A percentile compares a stretch with the other conserved stretches of the same genome.
phyloP scores from a whole-genome alignment of 352 stramenopile genomes.

The Nothophytophthora sp. region DNA sequence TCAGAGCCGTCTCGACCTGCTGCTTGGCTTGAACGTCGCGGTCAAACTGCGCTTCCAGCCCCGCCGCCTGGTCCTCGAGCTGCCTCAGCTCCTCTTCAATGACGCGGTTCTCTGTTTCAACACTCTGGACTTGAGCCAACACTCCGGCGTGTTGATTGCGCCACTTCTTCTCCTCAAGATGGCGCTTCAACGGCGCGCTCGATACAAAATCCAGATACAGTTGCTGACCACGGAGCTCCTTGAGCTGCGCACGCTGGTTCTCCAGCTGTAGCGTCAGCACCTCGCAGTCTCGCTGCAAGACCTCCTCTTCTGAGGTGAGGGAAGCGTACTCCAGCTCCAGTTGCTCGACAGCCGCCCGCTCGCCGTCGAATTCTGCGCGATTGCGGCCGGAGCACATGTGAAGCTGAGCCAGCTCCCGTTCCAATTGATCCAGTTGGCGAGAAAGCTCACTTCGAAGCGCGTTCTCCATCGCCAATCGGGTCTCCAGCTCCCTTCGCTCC shows the following conservation, averaged over 20 bases:
- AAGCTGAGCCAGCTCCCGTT: slow-evolving; percentile 38
- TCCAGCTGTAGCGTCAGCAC: slow-evolving; percentile 37
- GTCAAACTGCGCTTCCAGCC: slow-evolving; percentile 40
- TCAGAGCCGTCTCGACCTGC: slow-evolving; percentile 13
- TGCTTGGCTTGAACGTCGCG: slow-evolving; percentile 31
- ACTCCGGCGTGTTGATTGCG: slow-evolving; percentile 49
- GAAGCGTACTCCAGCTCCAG: slow-evolving; percentile 55
- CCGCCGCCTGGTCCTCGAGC: slow-evolving; percentile 33
- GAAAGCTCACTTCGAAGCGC: slow-evolving; percentile 41
- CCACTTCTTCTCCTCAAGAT: slow-evolving; percentile 66
- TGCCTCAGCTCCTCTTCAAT: slow-evolving; percentile 44
- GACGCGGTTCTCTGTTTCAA: slow-evolving; percentile 38
- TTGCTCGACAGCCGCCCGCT: slow-evolving; percentile 32
- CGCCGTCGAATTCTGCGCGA: slow-evolving; percentile 40
- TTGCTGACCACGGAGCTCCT: slow-evolving; percentile 50
- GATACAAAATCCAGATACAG: slow-evolving; percentile 64
- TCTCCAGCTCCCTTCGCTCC: slow-evolving; percentile 15
- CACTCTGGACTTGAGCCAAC: slow-evolving; percentile 20
- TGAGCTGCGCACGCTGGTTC: slow-evolving; percentile 34
- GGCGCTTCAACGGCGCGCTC: slow-evolving; percentile 49
- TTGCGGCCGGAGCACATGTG: slow-evolving; percentile 33
- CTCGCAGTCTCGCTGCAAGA: slow-evolving; percentile 46
- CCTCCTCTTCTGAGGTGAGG: slow-evolving; percentile 44
- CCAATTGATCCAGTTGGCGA: slow-evolving; percentile 28
- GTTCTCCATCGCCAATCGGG: slow-evolving; percentile 49